Evolutionary conservation across 805 yeast genomes (phyloP).

Genomic region (Lipomyces yamanashiensis): DNA sequence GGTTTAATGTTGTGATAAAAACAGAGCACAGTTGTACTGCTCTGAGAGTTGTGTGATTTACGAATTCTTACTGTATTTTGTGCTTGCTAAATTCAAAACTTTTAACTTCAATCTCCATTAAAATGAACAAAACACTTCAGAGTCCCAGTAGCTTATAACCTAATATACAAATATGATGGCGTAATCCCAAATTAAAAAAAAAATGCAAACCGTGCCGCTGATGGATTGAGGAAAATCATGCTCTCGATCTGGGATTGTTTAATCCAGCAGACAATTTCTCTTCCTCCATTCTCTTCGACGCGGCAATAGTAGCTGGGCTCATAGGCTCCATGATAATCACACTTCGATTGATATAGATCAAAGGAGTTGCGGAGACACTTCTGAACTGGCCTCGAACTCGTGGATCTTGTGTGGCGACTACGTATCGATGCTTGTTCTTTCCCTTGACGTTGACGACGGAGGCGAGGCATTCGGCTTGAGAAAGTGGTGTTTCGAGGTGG

Average conservation of each 20-base stretch:
- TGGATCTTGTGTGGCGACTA: slow-evolving; percentile 82
- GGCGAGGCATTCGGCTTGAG: slow-evolving; percentile 76
- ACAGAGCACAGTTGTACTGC: too few relatives aligned
- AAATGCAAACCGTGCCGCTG: background rate
- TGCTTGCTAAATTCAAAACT: background rate
- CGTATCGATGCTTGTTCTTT: slow-evolving; percentile 85
- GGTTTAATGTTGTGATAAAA: background rate
- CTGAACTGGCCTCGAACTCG: slow-evolving; percentile 71
- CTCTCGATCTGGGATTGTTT: slow-evolving; percentile 56
- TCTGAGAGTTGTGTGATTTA: too few relatives aligned
- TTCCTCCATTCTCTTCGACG: slow-evolving; percentile 59
- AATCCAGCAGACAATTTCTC: slow-evolving; percentile 77
- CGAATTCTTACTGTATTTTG: too few relatives aligned
- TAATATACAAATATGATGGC: slow-evolving; percentile 12
- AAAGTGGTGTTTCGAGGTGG: slow-evolving; percentile 63
- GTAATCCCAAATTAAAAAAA: background rate
- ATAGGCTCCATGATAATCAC: slow-evolving; percentile 97
- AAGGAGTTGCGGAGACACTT: slow-evolving; percentile 84
- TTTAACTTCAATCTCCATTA: background rate
- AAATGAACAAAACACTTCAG: background rate
- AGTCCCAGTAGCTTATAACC: background rate
- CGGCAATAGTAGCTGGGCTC: slow-evolving; percentile 66
- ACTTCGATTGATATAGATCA: slow-evolving; percentile 82
- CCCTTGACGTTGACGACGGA: slow-evolving; percentile 73
- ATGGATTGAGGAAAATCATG: background rate